Evolutionary conservation across 768 basidiomycete species (phyloP), one percentile per base, ranked within the genome.

Genomic region (Daedaleopsis sinensis): DNA sequence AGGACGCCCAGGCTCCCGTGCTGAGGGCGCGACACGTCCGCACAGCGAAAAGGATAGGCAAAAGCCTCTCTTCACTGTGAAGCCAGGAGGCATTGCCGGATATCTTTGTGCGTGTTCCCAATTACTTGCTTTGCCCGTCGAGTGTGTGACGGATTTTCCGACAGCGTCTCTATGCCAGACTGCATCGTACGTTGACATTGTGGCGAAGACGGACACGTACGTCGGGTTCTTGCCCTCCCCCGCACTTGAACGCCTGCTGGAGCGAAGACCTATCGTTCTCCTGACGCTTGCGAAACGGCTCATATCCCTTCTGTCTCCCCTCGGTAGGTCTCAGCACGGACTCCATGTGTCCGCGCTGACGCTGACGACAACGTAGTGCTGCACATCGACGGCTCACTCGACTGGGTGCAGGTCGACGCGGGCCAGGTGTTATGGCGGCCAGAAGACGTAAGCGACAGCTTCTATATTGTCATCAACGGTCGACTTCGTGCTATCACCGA

Each of bases 391-490:
- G 90, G 94, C 1, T 93, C 95, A 0, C 79, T 99, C 63, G 97
- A 99, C 69, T 99, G 97, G 97, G 92, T 94, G 85, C 97, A 98
- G 75, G 93, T 96, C 8, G 89, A 89, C 64, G 94, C 95, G 1
- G 94, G 97, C 1, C 95, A 98, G 74, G 94, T 97, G 46, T 79
- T 96, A 32, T 98, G 96, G 89, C 84, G 96, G 36, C 90, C 95
- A 36, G 87, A 90, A 36, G 97, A 98, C 62, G 78, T 78, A 50
- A 94, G 96, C 64, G 93, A 98, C 70, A 96, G 94, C 67, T 98
- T 98, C 75, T 98, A 97, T 73, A 97, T 99, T 61, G 97, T 96
- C 63, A 93, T 96, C 72, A 96, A 98, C 71, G 97, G 97, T 52
- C 94, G 97, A 67, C 78, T 99, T 18, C 87, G 97, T 63, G 92